These are phyloP conservation scores for Vitis rotundifolia DNA, from an alignment of 164 flowering plant species.

Conservation along the genomic window DNA sequence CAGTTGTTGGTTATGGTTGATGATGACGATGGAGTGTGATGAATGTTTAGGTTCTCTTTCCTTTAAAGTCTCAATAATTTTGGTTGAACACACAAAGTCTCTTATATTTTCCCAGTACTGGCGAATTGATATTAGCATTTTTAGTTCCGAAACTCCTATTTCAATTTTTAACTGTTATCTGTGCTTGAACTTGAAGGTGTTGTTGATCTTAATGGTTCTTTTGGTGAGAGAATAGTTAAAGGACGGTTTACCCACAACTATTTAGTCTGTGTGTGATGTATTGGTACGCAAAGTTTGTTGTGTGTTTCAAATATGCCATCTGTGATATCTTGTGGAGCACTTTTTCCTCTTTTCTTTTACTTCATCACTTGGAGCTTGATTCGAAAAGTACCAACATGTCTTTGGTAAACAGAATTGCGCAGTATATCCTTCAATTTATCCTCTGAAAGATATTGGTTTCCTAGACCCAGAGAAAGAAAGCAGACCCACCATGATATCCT, in stretches of 20 bases:
- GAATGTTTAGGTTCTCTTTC: neutral
- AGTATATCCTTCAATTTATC: no score
- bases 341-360: no score
- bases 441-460: no score
- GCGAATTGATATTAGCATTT: neutral
- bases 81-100: slow-evolving; percentile 17
- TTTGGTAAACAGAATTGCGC: no score
- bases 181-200: slow-evolving; percentile 8
- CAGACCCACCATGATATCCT: no score
- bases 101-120: neutral
- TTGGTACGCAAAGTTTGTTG: neutral
- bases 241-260: neutral
- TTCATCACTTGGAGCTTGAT: no score
- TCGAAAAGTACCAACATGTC: no score
- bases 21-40: slow-evolving; percentile 2
- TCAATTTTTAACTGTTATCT: neutral
- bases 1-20: neutral
- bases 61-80: slow-evolving; percentile 8
- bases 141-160: neutral
- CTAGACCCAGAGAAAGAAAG: no score
- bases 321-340: neutral
- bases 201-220: neutral
- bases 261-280: neutral
- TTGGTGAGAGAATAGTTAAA: neutral
- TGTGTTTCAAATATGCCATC: neutral